Base-by-base conservation (phyloP, 1,284 basidiomycete species). In the Puccinia triticina region DNA sequence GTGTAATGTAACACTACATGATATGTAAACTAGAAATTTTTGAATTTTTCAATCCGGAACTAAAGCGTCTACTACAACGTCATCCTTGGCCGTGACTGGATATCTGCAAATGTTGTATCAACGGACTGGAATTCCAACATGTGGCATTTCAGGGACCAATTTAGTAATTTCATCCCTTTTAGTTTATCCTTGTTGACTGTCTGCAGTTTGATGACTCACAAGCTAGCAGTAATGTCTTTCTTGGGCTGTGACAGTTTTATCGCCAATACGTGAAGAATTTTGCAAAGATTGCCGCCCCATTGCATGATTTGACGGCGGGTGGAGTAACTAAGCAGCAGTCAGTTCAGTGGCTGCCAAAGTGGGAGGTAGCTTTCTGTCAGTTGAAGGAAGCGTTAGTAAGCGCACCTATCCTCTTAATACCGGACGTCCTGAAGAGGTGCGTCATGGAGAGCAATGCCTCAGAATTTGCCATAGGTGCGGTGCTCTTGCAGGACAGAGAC, bases 161-260 rank as follows among this genome's bases (percentile, higher is more conserved):
- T 59, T 64, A 26, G 61, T 29, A 29, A 64, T 8, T 14, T 37
- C 10, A 21, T 64, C 10, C n/a, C 18, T 7, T 64, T 64, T 64
- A 5, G 34, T 32, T 21, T 37, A 29, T 29, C 5, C 10, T 64
- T 26, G 3, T 64, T 21, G 21, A 32, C 61, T 3, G 4, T 21
- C 14, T 64, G 34, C 32, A 32, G 29, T 16, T 14, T 64, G 5
- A 5, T 12, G 34, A 64, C 29, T 64, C 34, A 32, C 34, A 12
- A 64, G 34, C 34, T 64, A 21, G 21, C 34, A 32, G 34, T 21
- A 21, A 32, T 64, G 34, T 8, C 61, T 89, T 88, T 85, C 84
- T 88, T 18, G 88, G 88, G 34, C 86, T 88, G 48, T 85, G 85
- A 29, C 88, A 88, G 82, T 90, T 88, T 84, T 89, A 88, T 82